Evolutionary conservation across 257 asterid species (phyloP), one percentile per base, ranked within the genome.

Genomic region (Voacanga thouarsii): DNA sequence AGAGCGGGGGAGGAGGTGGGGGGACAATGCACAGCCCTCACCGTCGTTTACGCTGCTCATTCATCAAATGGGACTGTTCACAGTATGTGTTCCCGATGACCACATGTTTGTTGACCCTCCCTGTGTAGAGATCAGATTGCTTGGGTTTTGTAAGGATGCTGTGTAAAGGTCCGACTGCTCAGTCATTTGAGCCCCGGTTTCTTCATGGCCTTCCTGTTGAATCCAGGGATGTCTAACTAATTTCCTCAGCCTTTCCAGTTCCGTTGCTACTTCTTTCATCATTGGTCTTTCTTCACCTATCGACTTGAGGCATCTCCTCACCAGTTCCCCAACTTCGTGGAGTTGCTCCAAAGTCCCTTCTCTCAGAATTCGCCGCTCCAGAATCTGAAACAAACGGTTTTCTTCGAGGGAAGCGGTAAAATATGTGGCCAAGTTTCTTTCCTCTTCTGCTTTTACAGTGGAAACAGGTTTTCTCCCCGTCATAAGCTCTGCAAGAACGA

Each of bases 401-500:
- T 77, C 88, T 30, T 82, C 80, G 23, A 84, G 2, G 2, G 90
- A 83, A 14, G 12, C 33, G 28, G 82, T 55, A 24, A 90, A 88
- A 56, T 21, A 86, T 0, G 86, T 84, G 0, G 89, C 82, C 59
- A 90, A 60, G 74, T 82, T 88, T 39, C 79, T 78, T 33, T 79
- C 89, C 2, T 83, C 78, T 0, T 83, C 79, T 0, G 4, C 61
- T 14, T 39, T 66, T 1, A 74, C 76, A 16, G 7, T 66, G 0
- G 81, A 78, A 7, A 89, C 82, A 1, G 91, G 88, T 75, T 82
- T 87, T 56, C 85, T 66, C 7, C 88, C 87, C 1, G 90, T 90
- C 85, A 88, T 84, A n/a, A 90, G 84, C 81, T 90, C 91, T 0
- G 92, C 88, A 24, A 90, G 77, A 44, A 90, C 89, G 2, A 88